Percentiles rank a stretch among this genome's conserved stretches.
These are phyloP conservation scores for Rhodamnia rubescens DNA, from an alignment of 345 rosid species.

Conservation along the genomic window DNA sequence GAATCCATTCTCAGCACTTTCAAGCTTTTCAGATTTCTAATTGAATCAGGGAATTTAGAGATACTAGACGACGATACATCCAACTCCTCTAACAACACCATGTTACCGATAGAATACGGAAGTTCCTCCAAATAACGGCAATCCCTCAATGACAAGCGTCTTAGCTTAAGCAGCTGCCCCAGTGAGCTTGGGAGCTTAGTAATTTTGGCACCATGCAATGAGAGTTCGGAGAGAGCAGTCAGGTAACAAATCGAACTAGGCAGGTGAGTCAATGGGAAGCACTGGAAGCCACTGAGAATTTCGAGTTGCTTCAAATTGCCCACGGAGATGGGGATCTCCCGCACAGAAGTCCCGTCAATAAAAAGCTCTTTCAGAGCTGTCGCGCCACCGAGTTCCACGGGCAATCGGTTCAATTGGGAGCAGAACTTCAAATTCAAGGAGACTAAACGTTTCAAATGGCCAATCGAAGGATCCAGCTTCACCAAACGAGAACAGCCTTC, in stretches of 20 bases:
- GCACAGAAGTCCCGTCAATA: not conserved
- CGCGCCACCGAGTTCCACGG: fast-evolving
- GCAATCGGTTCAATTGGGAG: not conserved
- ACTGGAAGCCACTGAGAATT: not conserved
- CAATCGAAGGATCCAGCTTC: not conserved
- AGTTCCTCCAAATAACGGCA: not conserved
- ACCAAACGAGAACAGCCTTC: not conserved
- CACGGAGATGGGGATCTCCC: not conserved
- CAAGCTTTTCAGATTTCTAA: not conserved
- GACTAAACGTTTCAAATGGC: not conserved
- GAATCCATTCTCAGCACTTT: not conserved
- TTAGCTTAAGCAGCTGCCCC: not conserved
- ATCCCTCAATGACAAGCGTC: not conserved
- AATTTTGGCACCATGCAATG: not conserved
- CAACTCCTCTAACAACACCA: not conserved
- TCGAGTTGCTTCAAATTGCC: not conserved
- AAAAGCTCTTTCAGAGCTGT: not conserved
- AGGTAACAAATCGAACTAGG: not conserved
- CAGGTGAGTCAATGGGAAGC: not conserved
- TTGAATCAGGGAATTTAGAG: not conserved
- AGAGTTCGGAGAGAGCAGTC: not conserved
- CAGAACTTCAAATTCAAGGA: not conserved
- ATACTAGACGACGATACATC: not conserved
- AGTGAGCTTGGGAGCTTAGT: not conserved
- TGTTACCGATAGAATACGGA: not conserved